Conservation (phyloP, 805 yeast genomes). For the Wickerhamiella hasegawae region DNA sequence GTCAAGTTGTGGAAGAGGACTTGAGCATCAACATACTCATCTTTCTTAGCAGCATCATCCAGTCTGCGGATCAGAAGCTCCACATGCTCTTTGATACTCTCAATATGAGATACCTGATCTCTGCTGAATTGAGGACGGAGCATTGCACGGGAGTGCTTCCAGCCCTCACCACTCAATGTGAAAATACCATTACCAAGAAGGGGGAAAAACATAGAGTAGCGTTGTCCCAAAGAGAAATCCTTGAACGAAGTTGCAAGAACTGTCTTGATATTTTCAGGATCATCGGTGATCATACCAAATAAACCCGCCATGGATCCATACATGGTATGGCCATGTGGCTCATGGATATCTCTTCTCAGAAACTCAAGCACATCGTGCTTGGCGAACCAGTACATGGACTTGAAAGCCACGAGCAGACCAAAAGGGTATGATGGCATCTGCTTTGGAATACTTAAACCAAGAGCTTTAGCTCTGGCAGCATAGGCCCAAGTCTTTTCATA, state of each 20-base stretch:
- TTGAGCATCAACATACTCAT: conserved; percentile 17
- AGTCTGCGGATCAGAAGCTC: conserved; percentile 5
- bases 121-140: conserved; percentile 23
- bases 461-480: too few species aligned
- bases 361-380: too few species aligned
- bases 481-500: too few species aligned
- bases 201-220: conserved; percentile 16
- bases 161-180: conserved; percentile 21
- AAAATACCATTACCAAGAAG: conserved; percentile 23
- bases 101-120: conserved; percentile 20
- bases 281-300: conserved; percentile 11
- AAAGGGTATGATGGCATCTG: too few species aligned
- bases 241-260: conserved; percentile 20
- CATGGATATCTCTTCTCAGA: background rate
- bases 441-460: too few species aligned
- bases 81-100: conserved; percentile 11
- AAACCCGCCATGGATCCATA: background rate
- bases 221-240: conserved; percentile 19
- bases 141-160: conserved; percentile 22
- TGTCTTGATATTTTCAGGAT: conserved; percentile 22
- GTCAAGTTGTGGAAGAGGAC: conserved; percentile 14
- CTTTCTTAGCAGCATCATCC: conserved; percentile 10
- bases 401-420: too few species aligned
- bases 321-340: background rate
- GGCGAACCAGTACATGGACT: too few species aligned